Base-by-base conservation (phyloP, 768 basidiomycete genomes). In the Hydnomerulius pinastri region DNA sequence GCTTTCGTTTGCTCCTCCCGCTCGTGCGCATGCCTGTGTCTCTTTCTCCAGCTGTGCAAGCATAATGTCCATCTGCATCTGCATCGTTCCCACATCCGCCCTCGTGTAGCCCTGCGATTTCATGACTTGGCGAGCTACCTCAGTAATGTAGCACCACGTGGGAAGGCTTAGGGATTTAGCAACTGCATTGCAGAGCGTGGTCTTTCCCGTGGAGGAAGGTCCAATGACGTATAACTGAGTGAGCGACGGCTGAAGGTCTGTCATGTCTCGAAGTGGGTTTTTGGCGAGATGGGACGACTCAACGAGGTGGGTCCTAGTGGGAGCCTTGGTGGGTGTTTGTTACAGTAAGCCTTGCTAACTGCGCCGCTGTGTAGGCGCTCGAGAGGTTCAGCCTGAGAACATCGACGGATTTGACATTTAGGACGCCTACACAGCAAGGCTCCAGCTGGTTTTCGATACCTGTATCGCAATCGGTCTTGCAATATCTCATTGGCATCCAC, bases 141-240 rank as follows among this genome's bases (percentile, higher is more conserved):
- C 86, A 20, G 71, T 79, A 50, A 88, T 75, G 48, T 77, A 76
- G 25, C 73, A 74, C 25, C 61, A 49, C 15, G 59, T 58, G 2
- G 54, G 46, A 25, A 87, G 51, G 1, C 67, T 65, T 9, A 84
- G 58, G 30, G 70, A 68, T 38, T 69, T 54, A 0, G 74, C 74
- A 0, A 86, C 63, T 2, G 81, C 80, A 29, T 74, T 63, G 62
- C 82, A 85, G 3, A 86, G 73, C 0, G 85, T 86, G 21, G 85
- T 83, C 64, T 87, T 88, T n/a, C 86, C 86, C 11, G 81, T 81
- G 13, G 84, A 85, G 65, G 81, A 77, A 24, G 81, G 80, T 6
- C 80, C 81, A 40, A 82, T 64, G 36, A 83, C 62, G 53, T 77
- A 82, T 27, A 65, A n/a, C 39, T 66, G 64, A 27, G 53, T 59